These are phyloP conservation scores for Entophlyctis luteolus DNA, from an alignment of 192 early-diverging fungal species.

Conservation along the genomic window DNA sequence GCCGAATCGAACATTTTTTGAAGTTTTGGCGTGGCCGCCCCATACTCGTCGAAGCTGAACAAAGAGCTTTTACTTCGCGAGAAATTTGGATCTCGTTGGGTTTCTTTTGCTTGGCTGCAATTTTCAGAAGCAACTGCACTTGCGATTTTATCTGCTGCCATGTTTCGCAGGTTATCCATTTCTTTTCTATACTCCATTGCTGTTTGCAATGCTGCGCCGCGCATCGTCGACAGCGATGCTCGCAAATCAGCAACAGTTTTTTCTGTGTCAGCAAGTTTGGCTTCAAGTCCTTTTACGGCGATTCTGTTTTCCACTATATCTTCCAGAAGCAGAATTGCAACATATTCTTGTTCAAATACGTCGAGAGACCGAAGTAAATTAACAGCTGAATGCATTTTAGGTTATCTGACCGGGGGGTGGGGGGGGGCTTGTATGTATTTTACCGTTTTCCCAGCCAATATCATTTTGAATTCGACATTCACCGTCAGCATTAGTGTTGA, in stretches of 20 bases:
- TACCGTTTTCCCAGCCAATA: constrained; percentile 47
- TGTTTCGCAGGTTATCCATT: constrained; percentile 14
- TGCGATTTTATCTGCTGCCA: constrained; percentile 25
- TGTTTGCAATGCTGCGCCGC: constrained; percentile 27
- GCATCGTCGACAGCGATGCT: constrained; percentile 21
- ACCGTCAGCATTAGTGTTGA: not conserved
- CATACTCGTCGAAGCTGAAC: constrained; percentile 20
- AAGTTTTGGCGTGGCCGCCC: constrained; percentile 16
- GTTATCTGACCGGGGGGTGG: not conserved
- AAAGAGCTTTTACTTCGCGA: constrained; percentile 11
- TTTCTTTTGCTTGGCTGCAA: not conserved
- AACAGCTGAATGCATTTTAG: constrained; percentile 12
- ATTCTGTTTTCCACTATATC: constrained; percentile 35
- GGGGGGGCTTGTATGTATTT: not conserved
- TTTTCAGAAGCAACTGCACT: constrained; percentile 6
- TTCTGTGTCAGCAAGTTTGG: constrained; percentile 30
- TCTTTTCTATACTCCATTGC: constrained; percentile 32
- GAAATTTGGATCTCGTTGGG: not conserved
- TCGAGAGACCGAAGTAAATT: constrained; percentile 42
- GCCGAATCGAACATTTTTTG: constrained; percentile 30
- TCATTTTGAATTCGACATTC: constrained; percentile 26
- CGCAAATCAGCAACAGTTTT: constrained; percentile 26
- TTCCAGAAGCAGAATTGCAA: constrained; percentile 37
- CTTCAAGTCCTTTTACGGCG: constrained; percentile 16
- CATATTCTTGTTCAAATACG: constrained; percentile 37